phyloP scores from a whole-genome alignment of 179 eudicot genomes.

The Beta corolliflora region DNA sequence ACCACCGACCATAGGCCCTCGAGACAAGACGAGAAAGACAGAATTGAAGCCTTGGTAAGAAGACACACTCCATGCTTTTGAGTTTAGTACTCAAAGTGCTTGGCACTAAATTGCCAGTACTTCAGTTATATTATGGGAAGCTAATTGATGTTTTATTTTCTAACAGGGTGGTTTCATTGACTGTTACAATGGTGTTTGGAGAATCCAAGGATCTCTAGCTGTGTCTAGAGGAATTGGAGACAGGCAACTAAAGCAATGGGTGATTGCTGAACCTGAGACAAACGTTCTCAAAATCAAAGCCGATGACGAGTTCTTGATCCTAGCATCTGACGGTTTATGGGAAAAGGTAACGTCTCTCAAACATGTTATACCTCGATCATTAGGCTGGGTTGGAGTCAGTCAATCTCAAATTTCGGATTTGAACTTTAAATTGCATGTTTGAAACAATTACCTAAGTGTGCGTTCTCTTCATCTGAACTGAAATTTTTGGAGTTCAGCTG shows the following conservation, averaged over 20 bases:
- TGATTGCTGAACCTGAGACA: constrained; percentile 81
- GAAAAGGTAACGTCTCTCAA: constrained; percentile 34
- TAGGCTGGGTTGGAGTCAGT: no score
- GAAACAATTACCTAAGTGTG: no score
- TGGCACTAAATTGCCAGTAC: background rate
- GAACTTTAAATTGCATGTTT: no score
- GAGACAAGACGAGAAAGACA: constrained; percentile 66
- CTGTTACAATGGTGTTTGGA: constrained; percentile 74
- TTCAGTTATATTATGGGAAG: background rate
- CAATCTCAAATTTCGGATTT: no score
- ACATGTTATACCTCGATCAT: background rate
- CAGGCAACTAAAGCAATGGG: constrained; percentile 85
- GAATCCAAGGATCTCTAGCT: constrained; percentile 83
- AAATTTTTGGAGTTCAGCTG: no score
- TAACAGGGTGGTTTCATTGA: constrained; percentile 81
- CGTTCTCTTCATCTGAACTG: no score
- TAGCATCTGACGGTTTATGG: constrained; percentile 98
- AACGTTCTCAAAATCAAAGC: constrained; percentile 42
- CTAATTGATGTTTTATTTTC: constrained; percentile 8
- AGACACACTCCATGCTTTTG: background rate
- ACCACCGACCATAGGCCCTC: constrained; percentile 88
- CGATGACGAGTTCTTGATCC: constrained; percentile 71
- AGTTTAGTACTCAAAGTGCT: background rate
- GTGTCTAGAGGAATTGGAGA: constrained; percentile 93
- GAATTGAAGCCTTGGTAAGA: constrained; percentile 72